Base-by-base conservation (phyloP, 495 filamentous ascomycete species). In the Pyrenula aspistea region DNA sequence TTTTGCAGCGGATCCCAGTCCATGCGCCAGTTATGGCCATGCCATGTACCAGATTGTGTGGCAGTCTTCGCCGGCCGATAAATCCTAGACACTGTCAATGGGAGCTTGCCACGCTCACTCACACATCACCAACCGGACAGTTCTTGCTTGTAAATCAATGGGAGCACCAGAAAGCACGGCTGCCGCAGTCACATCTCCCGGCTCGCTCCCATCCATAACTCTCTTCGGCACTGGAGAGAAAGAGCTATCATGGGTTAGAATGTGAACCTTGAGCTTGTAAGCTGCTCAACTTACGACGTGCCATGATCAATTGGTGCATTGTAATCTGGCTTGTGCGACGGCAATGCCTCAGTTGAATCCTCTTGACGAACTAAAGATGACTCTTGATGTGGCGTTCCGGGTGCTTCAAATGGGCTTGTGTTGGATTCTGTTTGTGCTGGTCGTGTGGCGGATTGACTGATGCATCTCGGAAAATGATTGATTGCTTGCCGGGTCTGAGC, bases 1-100 rank as follows among this genome's bases (percentile, higher is more conserved):
- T 88, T 94, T 60, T 77, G 74, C 25, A 96, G 73, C 49, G 92
- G 79, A 71, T 99, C 93, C 93, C 93, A 99, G 68, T 99, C 93
- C 91, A 99, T 96, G 48, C 87, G 87, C 93, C 93, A 99, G 61
- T 88, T 82, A 62, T 87, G 83, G 55, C 77, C 71, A 60, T 88
- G 84, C 83, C 86, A 90, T 58, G 79, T 81, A 64, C 92, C 92
- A 24, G 91, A 96, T 68, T 99, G 93, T 10, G 92, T 95, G 48
- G 93, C 91, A 24, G 94, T 79, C 70, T 99, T 99, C 54, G 89
- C 67, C 19, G 88, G 88, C 61, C 84, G 81, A 76, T 84, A 96
- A 71, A 98, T 98, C 53, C 91, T 95, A 62, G 55, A 10, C n/a
- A 49, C 47, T 42, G 57, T 62, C 56, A 67, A 61, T 61, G 22